Evolutionary conservation across 1,284 basidiomycete genomes (phyloP).

Genomic region (Phaffia rhodozyma): DNA sequence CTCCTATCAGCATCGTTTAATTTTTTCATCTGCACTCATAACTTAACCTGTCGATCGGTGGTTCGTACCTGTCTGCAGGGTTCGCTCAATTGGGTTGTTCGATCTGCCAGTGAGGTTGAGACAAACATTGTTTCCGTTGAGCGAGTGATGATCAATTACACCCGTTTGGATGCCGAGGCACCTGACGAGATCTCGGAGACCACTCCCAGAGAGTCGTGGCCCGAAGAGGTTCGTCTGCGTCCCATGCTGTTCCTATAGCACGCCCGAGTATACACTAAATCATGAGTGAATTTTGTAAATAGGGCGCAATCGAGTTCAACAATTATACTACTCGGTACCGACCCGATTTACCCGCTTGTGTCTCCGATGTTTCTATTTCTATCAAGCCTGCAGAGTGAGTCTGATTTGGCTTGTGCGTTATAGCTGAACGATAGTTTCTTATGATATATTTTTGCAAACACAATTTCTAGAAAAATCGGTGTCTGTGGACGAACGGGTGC

Average conservation of each 20-base stretch:
- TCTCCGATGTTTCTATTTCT: slow-evolving; percentile 58
- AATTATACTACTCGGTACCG: slow-evolving; percentile 73
- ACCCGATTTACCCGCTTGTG: slow-evolving; percentile 60
- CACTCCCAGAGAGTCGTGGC: background rate
- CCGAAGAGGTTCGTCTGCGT: no score
- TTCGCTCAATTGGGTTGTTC: slow-evolving; percentile 68
- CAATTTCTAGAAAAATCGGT: background rate
- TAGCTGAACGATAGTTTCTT: background rate
- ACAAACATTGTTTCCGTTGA: slow-evolving; percentile 87
- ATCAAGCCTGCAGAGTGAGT: slow-evolving; percentile 62
- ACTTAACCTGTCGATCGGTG: slow-evolving; percentile 23
- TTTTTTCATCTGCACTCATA: slow-evolving; percentile 33
- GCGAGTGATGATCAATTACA: slow-evolving; percentile 47
- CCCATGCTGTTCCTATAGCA: no score
- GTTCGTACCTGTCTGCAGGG: slow-evolving; percentile 25
- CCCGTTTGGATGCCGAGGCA: slow-evolving; percentile 62
- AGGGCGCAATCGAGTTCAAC: slow-evolving; percentile 46
- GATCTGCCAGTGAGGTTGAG: slow-evolving; percentile 80
- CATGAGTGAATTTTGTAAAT: no score
- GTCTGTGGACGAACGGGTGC: slow-evolving; percentile 79
- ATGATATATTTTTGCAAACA: background rate
- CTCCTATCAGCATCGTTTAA: slow-evolving; percentile 39
- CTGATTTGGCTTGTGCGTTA: slow-evolving; percentile 36
- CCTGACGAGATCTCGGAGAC: slow-evolving; percentile 51
- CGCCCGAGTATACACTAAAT: no score